Evolutionary conservation across 2,329 filamentous ascomycete genomes (phyloP), one percentile per base, ranked within the genome.

Genomic region (Phaeosphaeria sp.): DNA sequence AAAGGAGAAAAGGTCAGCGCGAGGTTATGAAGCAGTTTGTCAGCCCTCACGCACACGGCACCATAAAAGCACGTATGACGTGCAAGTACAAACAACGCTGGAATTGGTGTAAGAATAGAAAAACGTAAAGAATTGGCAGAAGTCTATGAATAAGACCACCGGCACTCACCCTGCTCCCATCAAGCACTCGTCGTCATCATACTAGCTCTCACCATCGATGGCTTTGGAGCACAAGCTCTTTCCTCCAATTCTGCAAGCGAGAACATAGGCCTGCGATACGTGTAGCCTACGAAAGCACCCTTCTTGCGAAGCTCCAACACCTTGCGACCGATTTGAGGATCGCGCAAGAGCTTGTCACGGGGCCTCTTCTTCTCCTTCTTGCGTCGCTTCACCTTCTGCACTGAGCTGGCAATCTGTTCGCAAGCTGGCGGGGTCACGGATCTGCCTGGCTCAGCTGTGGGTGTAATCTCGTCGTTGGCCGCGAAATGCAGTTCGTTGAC

Each of bases 241-340:
- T 69, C 60, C 18, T 74, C 72, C 48, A 74, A 51, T 36, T 76
- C 73, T 0, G 62, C 54, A 36, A 77, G 48, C 15, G 69, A 70
- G 42, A 74, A 75, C 0, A 54, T 59, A 3, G 82, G 82, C 47
- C 88, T 81, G 13, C 88, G 85, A 82, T 95, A 98, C 1, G 90
- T 92, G 74, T 99, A 99, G 0, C 94, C 94, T 60, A 96, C 78
- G 76, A 98, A 98, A 0, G 92, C 93, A 23, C 86, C 90, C 73
- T 85, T 85, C 78, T 94, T 96, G 58, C 95, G 86, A 63, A 95
- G 84, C 65, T 91, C 88, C 76, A 98, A 80, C n/a, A 90, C 92
- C 17, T 83, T 81, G 42, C 82, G 83, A 42, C 87, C 89, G 6
- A 89, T 84, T 9, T 81, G 78, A 23, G 83, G 84, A 75, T 98